Conservation (phyloP, 192 early-diverging fungal genomes). For the Paraglomus occultum region DNA sequence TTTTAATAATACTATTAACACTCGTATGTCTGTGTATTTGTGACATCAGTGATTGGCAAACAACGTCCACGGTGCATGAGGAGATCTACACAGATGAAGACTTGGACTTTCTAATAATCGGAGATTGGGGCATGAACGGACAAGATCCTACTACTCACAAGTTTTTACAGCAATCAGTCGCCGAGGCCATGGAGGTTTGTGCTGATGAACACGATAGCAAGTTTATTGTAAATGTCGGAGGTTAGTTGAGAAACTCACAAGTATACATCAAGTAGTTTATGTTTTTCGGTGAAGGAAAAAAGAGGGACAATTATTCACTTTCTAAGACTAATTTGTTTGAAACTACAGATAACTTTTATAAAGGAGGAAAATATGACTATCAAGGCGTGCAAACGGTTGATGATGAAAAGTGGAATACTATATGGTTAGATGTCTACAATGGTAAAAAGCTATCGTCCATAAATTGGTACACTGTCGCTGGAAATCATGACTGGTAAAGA, state of each 20-base stretch:
- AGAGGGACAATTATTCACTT: background rate
- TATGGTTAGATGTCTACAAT: conserved; percentile 25
- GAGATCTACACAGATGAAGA: conserved; percentile 2
- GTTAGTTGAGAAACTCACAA: background rate
- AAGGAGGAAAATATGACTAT: conserved; percentile 11
- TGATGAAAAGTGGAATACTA: conserved; percentile 24
- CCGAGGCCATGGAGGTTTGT: background rate
- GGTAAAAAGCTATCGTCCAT: conserved; percentile 12
- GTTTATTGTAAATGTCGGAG: conserved; percentile 28
- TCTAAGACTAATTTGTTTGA: background rate
- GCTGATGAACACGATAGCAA: conserved; percentile 10
- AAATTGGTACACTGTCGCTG: conserved; percentile 26
- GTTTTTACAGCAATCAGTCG: background rate
- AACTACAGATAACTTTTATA: conserved; percentile 26
- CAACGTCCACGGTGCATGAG: background rate
- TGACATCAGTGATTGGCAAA: background rate
- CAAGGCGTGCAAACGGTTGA: conserved; percentile 17
- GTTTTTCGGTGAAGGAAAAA: background rate
- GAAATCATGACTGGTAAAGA: conserved; percentile 28
- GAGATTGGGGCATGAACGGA: conserved; percentile 18
- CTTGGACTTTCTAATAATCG: conserved; percentile 12
- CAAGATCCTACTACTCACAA: background rate
- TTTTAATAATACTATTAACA: background rate
- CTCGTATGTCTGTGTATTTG: background rate
- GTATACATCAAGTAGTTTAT: background rate